Evolutionary conservation across 2,329 filamentous ascomycete genomes (phyloP).

Genomic region (Knoxdaviesia capensis): DNA sequence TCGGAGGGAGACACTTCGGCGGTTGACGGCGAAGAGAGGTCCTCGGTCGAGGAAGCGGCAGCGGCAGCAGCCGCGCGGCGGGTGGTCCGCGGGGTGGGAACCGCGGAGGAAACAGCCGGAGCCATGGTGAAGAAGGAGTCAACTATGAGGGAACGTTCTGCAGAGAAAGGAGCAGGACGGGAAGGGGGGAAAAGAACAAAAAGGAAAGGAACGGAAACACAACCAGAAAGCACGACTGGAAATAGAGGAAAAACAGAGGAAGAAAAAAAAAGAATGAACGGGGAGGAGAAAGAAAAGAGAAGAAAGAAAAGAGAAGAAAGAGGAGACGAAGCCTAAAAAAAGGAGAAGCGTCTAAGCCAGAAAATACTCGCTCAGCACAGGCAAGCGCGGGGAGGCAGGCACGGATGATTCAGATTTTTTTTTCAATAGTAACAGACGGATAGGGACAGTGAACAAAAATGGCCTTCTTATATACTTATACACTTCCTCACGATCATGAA

Average conservation of each 20-base stretch:
- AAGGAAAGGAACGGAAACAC: not conserved
- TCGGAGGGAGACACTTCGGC: conserved; percentile 36
- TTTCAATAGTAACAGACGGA: not conserved
- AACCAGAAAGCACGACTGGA: not conserved
- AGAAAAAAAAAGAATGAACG: not conserved
- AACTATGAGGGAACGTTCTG: not conserved
- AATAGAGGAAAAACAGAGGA: not conserved
- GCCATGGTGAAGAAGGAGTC: conserved; percentile 2
- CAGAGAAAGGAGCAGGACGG: not conserved
- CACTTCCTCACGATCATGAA: no score
- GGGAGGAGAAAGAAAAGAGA: not conserved
- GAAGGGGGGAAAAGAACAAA: not conserved
- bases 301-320: conserved; percentile 1
- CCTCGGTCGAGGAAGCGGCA: conserved; percentile 11
- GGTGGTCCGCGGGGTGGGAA: conserved; percentile 1
- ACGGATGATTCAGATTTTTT: not conserved
- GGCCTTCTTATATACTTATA: no score
- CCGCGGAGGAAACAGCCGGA: conserved; percentile 3
- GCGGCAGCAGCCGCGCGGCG: conserved; percentile 10
- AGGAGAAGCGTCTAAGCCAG: not conserved
- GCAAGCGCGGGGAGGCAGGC: no score
- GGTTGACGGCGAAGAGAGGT: conserved; percentile 10
- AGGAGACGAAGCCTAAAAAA: not conserved
- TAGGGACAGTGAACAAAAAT: no score
- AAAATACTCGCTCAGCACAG: no score